Evolutionary conservation across 306 rosid genomes (phyloP).

Genomic region (Fagus crenata): DNA sequence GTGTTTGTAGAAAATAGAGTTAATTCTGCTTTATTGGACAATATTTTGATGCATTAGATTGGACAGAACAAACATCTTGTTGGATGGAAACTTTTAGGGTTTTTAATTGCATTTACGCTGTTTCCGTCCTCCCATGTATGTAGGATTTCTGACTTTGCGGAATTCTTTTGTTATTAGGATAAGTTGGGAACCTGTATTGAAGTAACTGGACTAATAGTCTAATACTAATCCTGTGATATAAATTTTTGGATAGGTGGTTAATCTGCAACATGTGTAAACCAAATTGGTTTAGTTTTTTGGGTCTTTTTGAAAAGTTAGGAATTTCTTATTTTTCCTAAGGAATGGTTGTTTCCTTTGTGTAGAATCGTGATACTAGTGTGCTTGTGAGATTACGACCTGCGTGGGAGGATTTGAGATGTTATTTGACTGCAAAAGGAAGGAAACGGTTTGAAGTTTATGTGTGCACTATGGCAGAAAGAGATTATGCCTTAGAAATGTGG

Average conservation of each 20-base stretch:
- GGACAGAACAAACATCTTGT: neutral
- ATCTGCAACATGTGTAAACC: constrained; percentile 7
- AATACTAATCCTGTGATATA: neutral
- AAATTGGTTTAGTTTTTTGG: constrained; percentile 18
- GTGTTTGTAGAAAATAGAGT: neutral
- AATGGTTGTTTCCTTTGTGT: constrained; percentile 33
- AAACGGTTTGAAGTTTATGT: constrained; percentile 94
- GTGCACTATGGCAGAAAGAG: constrained; percentile 98
- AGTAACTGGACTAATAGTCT: neutral
- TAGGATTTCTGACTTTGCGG: neutral
- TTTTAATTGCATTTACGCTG: neutral
- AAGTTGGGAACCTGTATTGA: neutral
- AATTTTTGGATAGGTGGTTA: neutral
- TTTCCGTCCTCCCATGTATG: neutral
- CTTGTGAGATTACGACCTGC: constrained; percentile 96
- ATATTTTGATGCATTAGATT: neutral
- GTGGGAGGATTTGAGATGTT: constrained; percentile 94
- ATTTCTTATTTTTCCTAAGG: neutral
- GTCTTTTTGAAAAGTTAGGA: constrained; percentile 13
- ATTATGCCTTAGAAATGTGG: constrained; percentile 97
- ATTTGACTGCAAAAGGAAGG: constrained; percentile 85
- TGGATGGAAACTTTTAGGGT: neutral
- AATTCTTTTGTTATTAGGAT: neutral
- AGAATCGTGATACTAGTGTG: constrained; percentile 97
- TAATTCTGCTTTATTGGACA: neutral